Evolutionary conservation across 257 asterid species (phyloP), one percentile per base, ranked within the genome.

Genomic region (Rehmannia glutinosa): DNA sequence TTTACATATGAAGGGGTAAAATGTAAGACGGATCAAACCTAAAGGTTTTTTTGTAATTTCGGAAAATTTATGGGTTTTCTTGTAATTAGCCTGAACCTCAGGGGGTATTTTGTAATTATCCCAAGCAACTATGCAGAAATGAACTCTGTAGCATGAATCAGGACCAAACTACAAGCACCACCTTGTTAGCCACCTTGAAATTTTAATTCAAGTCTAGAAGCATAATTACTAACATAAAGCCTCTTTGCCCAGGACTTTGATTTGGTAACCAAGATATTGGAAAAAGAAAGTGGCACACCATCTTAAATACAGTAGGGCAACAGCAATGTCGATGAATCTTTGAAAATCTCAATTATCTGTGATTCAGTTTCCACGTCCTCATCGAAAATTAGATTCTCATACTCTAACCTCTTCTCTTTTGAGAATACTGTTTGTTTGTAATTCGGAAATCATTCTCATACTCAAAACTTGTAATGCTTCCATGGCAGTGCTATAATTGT

Each of bases 391-490:
- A 84, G 78, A 68, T 69, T 70, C 79, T 83, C 92, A 51, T 80
- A 84, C 71, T 83, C 78, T 30, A 57, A 46, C 62, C 78, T 78
- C 54, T 69, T 41, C 60, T 83, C 90, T 71, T n/a, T 78, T 79
- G 36, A 75, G 87, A 69, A 71, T 55, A 8, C 79, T 53, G n/a
- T 3, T 63, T 81, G 1, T 82, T 73, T 67, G 66, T n/a, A n/a
- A n/a, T n/a, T n/a, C 83, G 17, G 94, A 87, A 65, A 93, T 83
- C 98, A 87, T 90, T 71, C 96, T 80, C 89, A 87, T 66, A 59
- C 97, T 82, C 66, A 84, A 57, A 59, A 90, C 94, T 71, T 83
- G 97, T 77, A 93, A 71, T 15, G 98, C 98, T 78, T 93, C 97
- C 85, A 88, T 76, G 62, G 92, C 97, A 17, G 92, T 90, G 71